These are phyloP conservation scores for Syncephalastrum racemosum DNA, from an alignment of 371 early-diverging fungal genomes.

Conservation along the genomic window DNA sequence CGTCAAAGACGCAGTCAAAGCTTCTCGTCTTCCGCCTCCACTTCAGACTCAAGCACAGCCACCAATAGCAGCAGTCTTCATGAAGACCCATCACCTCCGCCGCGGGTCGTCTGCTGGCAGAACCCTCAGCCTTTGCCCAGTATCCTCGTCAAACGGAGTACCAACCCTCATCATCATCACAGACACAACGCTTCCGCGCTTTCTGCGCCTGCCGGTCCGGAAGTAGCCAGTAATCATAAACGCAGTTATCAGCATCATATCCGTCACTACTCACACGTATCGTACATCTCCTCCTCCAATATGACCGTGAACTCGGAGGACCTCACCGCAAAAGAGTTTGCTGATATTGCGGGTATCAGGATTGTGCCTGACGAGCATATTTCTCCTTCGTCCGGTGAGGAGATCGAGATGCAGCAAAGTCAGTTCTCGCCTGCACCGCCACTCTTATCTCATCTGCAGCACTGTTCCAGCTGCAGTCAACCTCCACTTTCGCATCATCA, in stretches of 20 bases:
- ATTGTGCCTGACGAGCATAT: constrained; percentile 17
- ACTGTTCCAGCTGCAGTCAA: background rate
- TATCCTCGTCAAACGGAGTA: constrained; percentile 9
- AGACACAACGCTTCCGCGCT: too few species aligned
- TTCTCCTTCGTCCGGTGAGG: background rate
- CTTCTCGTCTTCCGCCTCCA: background rate
- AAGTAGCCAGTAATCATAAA: background rate
- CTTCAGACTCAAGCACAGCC: background rate
- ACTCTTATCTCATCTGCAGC: background rate
- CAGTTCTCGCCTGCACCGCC: background rate
- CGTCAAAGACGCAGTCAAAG: constrained; percentile 3
- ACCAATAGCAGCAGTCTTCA: background rate
- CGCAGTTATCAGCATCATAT: constrained; percentile 6
- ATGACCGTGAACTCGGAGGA: constrained; percentile 29
- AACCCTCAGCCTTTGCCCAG: constrained; percentile 1
- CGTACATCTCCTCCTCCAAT: constrained; percentile 14
- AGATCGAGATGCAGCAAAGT: background rate
- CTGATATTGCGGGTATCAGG: constrained; percentile 29
- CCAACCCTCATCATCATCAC: too few species aligned
- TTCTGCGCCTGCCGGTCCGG: too few species aligned
- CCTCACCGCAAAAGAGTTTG: constrained; percentile 38
- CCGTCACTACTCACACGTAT: constrained; percentile 6
- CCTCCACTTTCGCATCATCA: constrained; percentile 8
- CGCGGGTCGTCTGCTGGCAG: constrained; percentile 13
- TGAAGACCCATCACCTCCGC: constrained; percentile 3